Conservation (phyloP, 2,329 filamentous ascomycete species). For the Rutstroemia sydowiana region DNA sequence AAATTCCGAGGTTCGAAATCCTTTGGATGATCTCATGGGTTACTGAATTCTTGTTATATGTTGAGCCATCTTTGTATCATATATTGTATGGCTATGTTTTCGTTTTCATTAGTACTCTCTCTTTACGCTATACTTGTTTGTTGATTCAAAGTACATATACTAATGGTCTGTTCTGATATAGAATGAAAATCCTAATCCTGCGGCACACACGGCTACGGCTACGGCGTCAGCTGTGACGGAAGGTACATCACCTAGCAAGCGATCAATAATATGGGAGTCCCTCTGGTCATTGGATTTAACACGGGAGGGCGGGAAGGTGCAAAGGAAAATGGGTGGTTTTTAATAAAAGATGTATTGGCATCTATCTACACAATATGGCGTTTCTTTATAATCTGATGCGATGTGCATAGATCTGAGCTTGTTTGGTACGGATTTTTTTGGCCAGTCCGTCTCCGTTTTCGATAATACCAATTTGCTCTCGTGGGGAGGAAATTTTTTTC, state of each 20-base stretch:
- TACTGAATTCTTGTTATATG: conserved; percentile 20
- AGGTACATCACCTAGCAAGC: conserved; percentile 28
- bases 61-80: not conserved
- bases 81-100: too few relatives aligned
- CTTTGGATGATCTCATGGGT: conserved; percentile 25
- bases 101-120: too few relatives aligned
- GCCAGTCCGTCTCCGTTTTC: too few relatives aligned
- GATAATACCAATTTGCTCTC: too few relatives aligned
- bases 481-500: too few relatives aligned
- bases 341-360: not conserved
- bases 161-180: conserved; percentile 20
- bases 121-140: not conserved
- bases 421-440: too few relatives aligned
- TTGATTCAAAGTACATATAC: conserved; percentile 9
- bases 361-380: not conserved
- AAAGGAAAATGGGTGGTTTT: not conserved
- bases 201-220: not conserved
- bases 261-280: conserved; percentile 53
- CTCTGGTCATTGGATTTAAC: conserved; percentile 55
- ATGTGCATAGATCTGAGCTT: not conserved
- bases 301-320: conserved; percentile 37
- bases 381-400: not conserved
- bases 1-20: conserved; percentile 24
- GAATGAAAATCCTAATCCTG: conserved; percentile 10
- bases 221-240: conserved; percentile 8